Base-by-base conservation (phyloP, 257 asterid genomes). In the Leonotis leonurus region DNA sequence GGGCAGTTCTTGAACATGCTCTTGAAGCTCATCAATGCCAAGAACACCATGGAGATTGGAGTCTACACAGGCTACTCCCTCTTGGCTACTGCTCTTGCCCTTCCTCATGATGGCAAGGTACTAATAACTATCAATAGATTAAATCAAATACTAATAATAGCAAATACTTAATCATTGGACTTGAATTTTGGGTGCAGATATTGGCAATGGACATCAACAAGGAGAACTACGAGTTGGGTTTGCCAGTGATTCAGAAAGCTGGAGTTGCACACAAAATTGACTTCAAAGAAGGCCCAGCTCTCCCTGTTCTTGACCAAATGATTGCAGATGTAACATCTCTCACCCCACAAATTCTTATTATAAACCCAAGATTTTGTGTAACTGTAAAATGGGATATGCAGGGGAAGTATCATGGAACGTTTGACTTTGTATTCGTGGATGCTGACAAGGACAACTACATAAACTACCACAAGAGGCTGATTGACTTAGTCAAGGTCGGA, bases 21-120 rank as follows among this genome's bases (percentile, higher is more conserved):
- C 12, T 30, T 86, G 75, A 89, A 89, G 73, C 78, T 89, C 74
- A 84, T 89, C 67, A 89, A 89, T 46, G 96, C 96, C 13, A 89
- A 84, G 60, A 89, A 86, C 81, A 89, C 97, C 2, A 89, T 89
- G 95, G 97, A 89, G 64, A 89, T 89, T 37, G 97, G 97, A 5
- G 97, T 89, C 44, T 89, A 84, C 73, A 89, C 97, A 1, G 97
- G 97, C n/a, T 86, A 86, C 68, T 89, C 97, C 12, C 94, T 89
- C 1, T 68, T 89, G 13, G 94, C 97, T 10, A 89, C 97, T 0
- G 97, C 95, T 33, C 95, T 89, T 39, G 94, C 95, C 8, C 83
- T 89, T 52, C 95, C 97, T 0, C 61, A 84, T 1, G 94, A 89
- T 54, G 97, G 97, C 30, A 86, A 86, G 96, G 96, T 83, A 36